phyloP scores from a whole-genome alignment of 441 rosid genomes.

The Pelargonium cotyledonis region DNA sequence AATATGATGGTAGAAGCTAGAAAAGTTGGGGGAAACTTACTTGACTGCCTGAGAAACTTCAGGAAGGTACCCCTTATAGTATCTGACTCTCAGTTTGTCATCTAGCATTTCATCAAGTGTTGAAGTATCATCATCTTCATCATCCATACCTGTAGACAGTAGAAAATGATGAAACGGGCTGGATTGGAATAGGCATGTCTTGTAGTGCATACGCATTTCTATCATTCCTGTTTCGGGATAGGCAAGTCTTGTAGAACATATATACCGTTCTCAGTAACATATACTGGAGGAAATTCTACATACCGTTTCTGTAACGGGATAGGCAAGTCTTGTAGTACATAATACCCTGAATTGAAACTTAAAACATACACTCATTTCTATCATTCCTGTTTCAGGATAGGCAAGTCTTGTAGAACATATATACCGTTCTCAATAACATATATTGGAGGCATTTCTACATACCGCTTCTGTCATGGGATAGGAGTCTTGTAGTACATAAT shows the following conservation, averaged over 20 bases:
- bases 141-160: conserved; percentile 72
- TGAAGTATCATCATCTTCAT: conserved; percentile 49
- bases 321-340: too few species aligned
- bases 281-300: conserved; percentile 60
- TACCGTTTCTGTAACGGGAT: too few species aligned
- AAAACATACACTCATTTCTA: too few species aligned
- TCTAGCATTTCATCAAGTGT: conserved; percentile 74
- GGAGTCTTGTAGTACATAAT: too few species aligned
- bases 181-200: too few species aligned
- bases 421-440: conserved; percentile 83
- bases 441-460: too few species aligned
- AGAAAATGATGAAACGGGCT: neutral
- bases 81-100: conserved; percentile 63
- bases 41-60: conserved; percentile 65
- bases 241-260: neutral
- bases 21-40: conserved; percentile 34
- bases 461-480: too few species aligned
- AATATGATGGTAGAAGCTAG: conserved; percentile 7
- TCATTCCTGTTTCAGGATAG: too few species aligned
- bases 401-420: conserved; percentile 4
- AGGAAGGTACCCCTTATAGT: conserved; percentile 59
- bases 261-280: conserved; percentile 78
- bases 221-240: neutral
- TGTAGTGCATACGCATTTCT: too few species aligned
- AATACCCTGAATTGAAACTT: too few species aligned